phyloP scores from a whole-genome alignment of 2,329 filamentous ascomycete species.

The Aspergillus pseudoterreus region DNA sequence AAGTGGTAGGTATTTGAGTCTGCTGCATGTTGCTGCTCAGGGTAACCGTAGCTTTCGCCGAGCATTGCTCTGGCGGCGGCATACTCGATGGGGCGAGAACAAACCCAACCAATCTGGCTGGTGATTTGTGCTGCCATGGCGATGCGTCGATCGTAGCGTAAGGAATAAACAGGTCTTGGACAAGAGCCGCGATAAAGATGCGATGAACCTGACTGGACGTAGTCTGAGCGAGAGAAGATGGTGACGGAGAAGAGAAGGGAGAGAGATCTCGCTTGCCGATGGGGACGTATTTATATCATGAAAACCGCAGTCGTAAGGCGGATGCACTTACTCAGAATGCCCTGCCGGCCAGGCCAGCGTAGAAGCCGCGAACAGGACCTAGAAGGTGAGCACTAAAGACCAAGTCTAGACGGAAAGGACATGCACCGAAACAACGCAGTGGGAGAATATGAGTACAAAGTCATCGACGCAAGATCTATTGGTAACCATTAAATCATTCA shows the following conservation, averaged over 20 bases:
- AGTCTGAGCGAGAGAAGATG: too few relatives aligned
- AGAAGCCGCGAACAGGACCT: neutral
- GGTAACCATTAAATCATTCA: neutral
- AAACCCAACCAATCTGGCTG: conserved; percentile 13
- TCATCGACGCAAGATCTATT: neutral
- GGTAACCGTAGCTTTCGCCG: conserved; percentile 14
- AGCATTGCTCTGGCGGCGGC: conserved; percentile 17
- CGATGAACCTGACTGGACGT: too few relatives aligned
- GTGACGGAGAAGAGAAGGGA: too few relatives aligned
- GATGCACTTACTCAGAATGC: too few relatives aligned
- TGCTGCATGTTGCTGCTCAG: conserved; percentile 10
- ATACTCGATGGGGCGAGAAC: conserved; percentile 16
- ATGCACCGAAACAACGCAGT: neutral
- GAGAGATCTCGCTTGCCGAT: too few relatives aligned
- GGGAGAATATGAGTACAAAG: neutral
- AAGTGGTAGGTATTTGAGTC: conserved; percentile 19
- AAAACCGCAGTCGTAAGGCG: too few relatives aligned
- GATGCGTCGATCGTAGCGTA: neutral
- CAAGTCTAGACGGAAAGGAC: neutral
- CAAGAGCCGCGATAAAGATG: neutral
- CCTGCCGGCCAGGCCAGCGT: too few relatives aligned
- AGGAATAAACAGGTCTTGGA: neutral
- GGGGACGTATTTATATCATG: too few relatives aligned
- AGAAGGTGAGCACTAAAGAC: too few relatives aligned
- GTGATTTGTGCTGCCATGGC: neutral